These are phyloP conservation scores for Solanum etuberosum DNA, from an alignment of 257 asterid species.

Conservation along the genomic window DNA sequence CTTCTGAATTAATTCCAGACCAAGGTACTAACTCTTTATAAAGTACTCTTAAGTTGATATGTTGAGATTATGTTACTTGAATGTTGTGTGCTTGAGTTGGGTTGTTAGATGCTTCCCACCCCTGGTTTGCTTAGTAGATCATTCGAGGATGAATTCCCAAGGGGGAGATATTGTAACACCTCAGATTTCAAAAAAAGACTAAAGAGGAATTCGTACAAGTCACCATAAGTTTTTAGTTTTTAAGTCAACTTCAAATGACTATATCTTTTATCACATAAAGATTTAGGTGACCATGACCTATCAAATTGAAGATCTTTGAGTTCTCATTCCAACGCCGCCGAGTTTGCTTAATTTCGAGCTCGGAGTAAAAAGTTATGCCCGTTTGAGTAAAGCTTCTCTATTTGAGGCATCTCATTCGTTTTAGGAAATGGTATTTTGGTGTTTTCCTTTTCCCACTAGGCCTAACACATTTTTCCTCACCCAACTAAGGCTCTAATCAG, in stretches of 20 bases:
- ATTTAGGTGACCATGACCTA: neutral
- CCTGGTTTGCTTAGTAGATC: too few species aligned
- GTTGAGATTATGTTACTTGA: too few species aligned
- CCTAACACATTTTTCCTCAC: neutral
- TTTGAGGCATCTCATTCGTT: too few species aligned
- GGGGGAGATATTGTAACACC: neutral
- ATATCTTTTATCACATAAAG: neutral
- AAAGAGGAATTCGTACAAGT: neutral
- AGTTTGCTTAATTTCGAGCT: rapidly evolving
- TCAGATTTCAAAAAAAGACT: too few species aligned
- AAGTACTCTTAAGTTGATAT: too few species aligned
- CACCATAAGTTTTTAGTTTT: neutral
- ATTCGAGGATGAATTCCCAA: too few species aligned
- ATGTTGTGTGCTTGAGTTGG: too few species aligned
- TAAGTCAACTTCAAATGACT: neutral
- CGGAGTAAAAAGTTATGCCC: neutral
- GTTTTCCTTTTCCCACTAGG: neutral
- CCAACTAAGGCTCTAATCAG: too few species aligned
- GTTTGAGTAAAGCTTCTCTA: too few species aligned
- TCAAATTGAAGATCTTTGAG: neutral
- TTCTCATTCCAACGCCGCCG: neutral
- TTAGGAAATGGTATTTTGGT: neutral
- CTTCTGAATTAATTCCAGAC: too few species aligned
- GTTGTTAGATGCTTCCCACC: too few species aligned
- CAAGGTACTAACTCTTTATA: too few species aligned